Percentiles rank a stretch among this genome's conserved stretches.
phyloP scores from a whole-genome alignment of 2,329 filamentous ascomycete genomes.

The Mariannaea sp. region DNA sequence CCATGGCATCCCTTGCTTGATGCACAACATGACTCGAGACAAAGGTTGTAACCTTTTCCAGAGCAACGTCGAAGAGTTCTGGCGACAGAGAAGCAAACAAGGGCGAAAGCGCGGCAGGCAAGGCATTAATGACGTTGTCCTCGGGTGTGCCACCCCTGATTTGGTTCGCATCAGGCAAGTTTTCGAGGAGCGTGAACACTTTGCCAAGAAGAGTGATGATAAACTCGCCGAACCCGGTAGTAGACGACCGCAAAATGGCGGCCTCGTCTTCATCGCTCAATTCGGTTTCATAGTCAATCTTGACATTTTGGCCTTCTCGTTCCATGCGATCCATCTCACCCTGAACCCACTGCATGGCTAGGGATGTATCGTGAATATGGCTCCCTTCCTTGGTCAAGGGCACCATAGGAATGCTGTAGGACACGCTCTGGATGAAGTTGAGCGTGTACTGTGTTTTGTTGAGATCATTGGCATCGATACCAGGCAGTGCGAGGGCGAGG shows the following conservation, averaged over 20 bases:
- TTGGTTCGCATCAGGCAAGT: slow-evolving; percentile 87
- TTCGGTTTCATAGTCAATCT: slow-evolving; percentile 83
- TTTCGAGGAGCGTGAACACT: slow-evolving; percentile 94
- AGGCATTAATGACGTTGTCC: slow-evolving; percentile 94
- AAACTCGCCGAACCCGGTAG: slow-evolving; percentile 91
- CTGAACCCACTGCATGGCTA: slow-evolving; percentile 93
- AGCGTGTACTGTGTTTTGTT: slow-evolving; percentile 95
- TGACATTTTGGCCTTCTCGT: slow-evolving; percentile 79
- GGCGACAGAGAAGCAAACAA: slow-evolving; percentile 89
- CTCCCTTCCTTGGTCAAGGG: slow-evolving; percentile 67
- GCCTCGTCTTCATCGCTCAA: slow-evolving; percentile 86
- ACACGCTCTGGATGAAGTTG: slow-evolving; percentile 93
- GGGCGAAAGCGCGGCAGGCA: slow-evolving; percentile 89
- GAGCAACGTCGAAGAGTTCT: slow-evolving; percentile 87
- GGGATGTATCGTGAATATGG: slow-evolving; percentile 70
- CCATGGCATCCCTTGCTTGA: slow-evolving; percentile 96
- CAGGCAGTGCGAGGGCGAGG: slow-evolving; percentile 88
- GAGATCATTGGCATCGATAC: slow-evolving; percentile 96
- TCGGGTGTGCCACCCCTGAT: slow-evolving; percentile 91
- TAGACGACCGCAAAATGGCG: slow-evolving; percentile 88
- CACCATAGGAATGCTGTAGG: slow-evolving; percentile 92
- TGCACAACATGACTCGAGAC: slow-evolving; percentile 94
- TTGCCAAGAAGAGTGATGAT: slow-evolving; percentile 87
- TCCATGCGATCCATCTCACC: slow-evolving; percentile 95
- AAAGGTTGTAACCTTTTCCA: slow-evolving; percentile 92